phyloP scores from a whole-genome alignment of 2,329 filamentous ascomycete genomes.

The Colletotrichum eleusines region DNA sequence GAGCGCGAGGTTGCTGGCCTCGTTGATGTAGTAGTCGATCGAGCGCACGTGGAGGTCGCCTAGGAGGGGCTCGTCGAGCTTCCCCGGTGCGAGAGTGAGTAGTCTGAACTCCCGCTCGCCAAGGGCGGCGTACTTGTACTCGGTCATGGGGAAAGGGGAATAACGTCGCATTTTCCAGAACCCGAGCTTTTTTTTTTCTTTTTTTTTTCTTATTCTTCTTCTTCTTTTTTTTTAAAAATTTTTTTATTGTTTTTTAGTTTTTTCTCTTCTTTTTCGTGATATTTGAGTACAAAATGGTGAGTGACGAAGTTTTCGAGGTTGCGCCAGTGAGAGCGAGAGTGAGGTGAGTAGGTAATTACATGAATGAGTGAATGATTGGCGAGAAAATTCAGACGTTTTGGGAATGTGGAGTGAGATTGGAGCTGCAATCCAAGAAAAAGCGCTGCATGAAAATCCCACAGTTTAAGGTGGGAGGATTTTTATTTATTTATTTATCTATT shows the following conservation, averaged over 20 bases:
- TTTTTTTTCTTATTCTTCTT: too few species aligned
- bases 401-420: conserved; percentile 39
- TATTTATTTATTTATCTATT: not conserved
- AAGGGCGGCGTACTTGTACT: conserved; percentile 18
- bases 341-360: not conserved
- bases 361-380: not conserved
- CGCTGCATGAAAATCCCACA: conserved; percentile 36
- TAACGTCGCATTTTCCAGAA: too few species aligned
- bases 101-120: conserved; percentile 39
- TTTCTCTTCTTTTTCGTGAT: too few species aligned
- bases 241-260: too few species aligned
- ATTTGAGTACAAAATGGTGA: not conserved
- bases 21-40: conserved; percentile 35
- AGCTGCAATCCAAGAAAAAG: conserved; percentile 27
- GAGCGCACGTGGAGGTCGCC: conserved; percentile 23
- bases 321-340: not conserved
- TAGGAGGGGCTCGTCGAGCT: conserved; percentile 22
- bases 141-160: conserved; percentile 13
- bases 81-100: conserved; percentile 25
- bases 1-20: conserved; percentile 22
- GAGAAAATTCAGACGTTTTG: conserved; percentile 34
- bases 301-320: not conserved
- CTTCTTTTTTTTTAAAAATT: too few species aligned
- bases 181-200: not conserved
- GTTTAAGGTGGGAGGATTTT: conserved; percentile 9